phyloP scores from a whole-genome alignment of 2,329 filamentous ascomycete genomes.

The Podosphaera leucotricha region DNA sequence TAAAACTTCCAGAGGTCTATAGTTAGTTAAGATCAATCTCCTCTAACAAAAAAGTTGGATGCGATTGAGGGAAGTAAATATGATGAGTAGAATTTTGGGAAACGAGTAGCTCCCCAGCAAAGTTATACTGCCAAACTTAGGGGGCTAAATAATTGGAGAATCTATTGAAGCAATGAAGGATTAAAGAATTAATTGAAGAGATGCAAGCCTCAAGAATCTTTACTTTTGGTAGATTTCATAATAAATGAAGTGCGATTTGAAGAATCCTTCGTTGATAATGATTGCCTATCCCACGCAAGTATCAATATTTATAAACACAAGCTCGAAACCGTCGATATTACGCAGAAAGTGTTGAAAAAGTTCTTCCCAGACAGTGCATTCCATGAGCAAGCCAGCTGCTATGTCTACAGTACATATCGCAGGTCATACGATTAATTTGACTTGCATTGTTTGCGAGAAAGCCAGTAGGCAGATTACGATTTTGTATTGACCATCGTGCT shows the following conservation, averaged over 20 bases:
- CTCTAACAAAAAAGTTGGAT: background rate
- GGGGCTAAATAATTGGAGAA: background rate
- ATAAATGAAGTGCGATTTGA: background rate
- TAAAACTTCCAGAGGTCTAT: background rate
- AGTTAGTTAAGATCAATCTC: background rate
- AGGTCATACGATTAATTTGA: background rate
- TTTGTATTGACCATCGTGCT: background rate
- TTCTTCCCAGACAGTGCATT: background rate
- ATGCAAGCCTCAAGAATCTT: background rate
- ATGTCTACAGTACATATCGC: background rate
- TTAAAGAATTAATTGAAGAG: background rate
- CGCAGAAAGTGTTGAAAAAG: background rate
- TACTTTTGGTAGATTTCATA: background rate
- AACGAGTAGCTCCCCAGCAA: background rate
- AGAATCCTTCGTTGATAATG: background rate
- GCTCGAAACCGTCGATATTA: background rate
- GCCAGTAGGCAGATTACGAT: background rate
- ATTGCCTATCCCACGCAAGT: background rate
- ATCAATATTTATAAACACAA: background rate
- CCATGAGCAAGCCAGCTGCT: background rate
- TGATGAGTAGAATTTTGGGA: background rate
- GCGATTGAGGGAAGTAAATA: background rate
- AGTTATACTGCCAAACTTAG: background rate
- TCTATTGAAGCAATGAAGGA: background rate
- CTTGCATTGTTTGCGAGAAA: background rate